Percentiles rank a stretch among this genome's conserved stretches.
Evolutionary conservation across 305 asterid genomes (phyloP).

Genomic region (Nicotiana rustica): DNA sequence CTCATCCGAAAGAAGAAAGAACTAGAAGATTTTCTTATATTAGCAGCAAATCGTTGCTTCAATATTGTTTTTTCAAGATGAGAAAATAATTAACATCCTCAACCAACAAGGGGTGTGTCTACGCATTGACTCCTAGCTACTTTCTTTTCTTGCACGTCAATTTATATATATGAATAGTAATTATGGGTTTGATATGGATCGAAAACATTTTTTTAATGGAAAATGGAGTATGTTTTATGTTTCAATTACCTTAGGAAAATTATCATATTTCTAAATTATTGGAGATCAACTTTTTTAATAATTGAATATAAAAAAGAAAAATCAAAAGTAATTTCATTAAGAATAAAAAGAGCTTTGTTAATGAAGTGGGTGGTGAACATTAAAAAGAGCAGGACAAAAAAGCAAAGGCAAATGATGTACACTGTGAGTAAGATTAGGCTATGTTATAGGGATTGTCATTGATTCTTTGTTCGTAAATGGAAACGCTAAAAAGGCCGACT

Average conservation of each 20-base stretch:
- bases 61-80: no score
- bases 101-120: not conserved
- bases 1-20: not conserved
- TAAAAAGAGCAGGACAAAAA: not conserved
- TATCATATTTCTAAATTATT: not conserved
- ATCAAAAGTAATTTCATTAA: not conserved
- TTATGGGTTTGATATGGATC: not conserved
- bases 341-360: no score
- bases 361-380: not conserved
- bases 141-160: slow-evolving; percentile 34
- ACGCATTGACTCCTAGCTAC: slow-evolving; percentile 8
- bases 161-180: not conserved
- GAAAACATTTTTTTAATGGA: not conserved
- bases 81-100: not conserved
- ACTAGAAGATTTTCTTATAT: not conserved
- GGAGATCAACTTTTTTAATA: no score
- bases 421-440: slow-evolving; percentile 16
- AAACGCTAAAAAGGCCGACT: slow-evolving; percentile 2
- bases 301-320: no score
- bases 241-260: not conserved
- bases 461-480: slow-evolving; percentile 25
- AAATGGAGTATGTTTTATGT: not conserved
- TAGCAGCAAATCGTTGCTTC: not conserved
- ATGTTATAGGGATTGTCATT: slow-evolving; percentile 33
- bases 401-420: not conserved